Base-by-base conservation (phyloP, 257 asterid genomes). In the Fraxinus americana region DNA sequence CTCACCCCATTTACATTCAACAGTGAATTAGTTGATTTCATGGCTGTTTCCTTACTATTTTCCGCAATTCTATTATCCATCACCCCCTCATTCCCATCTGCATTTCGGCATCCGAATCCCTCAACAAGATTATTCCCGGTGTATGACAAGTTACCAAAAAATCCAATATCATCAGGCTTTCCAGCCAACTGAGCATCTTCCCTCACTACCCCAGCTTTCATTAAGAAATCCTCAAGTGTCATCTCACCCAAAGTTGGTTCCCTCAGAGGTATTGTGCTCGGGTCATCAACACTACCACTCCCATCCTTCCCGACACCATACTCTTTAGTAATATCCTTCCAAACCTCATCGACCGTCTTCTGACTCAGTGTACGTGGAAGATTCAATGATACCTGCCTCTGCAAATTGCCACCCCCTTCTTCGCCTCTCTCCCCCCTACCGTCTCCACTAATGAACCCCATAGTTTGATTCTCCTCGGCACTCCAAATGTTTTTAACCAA, bases 271-370 rank as follows among this genome's bases (percentile, higher is more conserved):
- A 88, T 63, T 6, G 7, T 52, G 67, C 80, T 85, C 17, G 88
- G 77, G 29, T 83, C 82, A n/a, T 76, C 82, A 14, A 78, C 70
- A n/a, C 82, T 79, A 72, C 57, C 82, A 43, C 38, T 63, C 21
- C 23, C 82, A 65, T 83, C 90, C 79, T 84, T 88, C 21, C 76
- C 91, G n/a, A 70, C 84, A 77, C 48, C 68, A 29, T 73, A 80
- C 71, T 89, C 98, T 77, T 89, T 92, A 0, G 91, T 79, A 77
- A 96, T 86, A 77, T 93, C 97, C 71, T 75, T 85, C 99, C 99
- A 96, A 17, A 96, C 97, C 85, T 93, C 98, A 61, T 94, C 99
- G 17, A 96, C 99, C 38, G 98, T 96, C 78, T 89, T 96, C n/a
- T 90, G 96, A 84, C 99, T 96, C 21, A 93, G 73, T 1, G 99